Percentiles rank a stretch among this genome's conserved stretches.
phyloP scores from a whole-genome alignment of 1,284 basidiomycete genomes.

The Meira miltonrushii region DNA sequence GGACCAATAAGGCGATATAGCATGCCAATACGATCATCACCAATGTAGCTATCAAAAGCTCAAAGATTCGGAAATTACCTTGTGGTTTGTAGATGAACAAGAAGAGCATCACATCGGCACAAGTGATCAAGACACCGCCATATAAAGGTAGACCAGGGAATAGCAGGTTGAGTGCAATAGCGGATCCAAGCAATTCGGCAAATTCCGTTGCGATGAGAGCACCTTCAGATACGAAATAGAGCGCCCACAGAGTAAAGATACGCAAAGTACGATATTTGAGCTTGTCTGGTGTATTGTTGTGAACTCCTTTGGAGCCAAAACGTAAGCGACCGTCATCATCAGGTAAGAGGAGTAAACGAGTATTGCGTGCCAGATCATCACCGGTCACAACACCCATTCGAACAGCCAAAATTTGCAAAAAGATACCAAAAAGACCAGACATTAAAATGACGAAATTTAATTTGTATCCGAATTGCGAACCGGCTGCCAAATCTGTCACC shows the following conservation, averaged over 20 bases:
- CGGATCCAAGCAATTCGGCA: constrained; percentile 68
- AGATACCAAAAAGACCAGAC: constrained; percentile 74
- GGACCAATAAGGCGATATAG: constrained; percentile 73
- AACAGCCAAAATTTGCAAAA: constrained; percentile 64
- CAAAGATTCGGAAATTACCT: constrained; percentile 57
- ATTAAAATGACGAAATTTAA: constrained; percentile 79
- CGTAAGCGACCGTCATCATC: constrained; percentile 2
- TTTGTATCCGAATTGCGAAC: constrained; percentile 63
- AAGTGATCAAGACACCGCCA: constrained; percentile 66
- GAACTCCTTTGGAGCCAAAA: not conserved
- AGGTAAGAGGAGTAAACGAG: constrained; percentile 38
- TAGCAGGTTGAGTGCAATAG: constrained; percentile 72
- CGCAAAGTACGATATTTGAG: constrained; percentile 24
- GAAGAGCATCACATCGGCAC: constrained; percentile 74
- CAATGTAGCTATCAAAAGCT: constrained; percentile 64
- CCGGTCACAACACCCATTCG: constrained; percentile 58
- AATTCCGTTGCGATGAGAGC: constrained; percentile 64
- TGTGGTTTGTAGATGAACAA: constrained; percentile 54
- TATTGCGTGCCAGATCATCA: constrained; percentile 39
- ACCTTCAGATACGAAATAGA: constrained; percentile 64
- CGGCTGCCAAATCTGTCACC: constrained; percentile 51
- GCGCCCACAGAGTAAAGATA: constrained; percentile 50
- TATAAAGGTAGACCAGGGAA: constrained; percentile 64
- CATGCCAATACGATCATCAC: constrained; percentile 58
- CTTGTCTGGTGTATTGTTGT: not conserved